Percentiles rank a stretch among this genome's conserved stretches.
phyloP scores from a whole-genome alignment of 2,329 filamentous ascomycete species.

The Aquanectria penicillioides region DNA sequence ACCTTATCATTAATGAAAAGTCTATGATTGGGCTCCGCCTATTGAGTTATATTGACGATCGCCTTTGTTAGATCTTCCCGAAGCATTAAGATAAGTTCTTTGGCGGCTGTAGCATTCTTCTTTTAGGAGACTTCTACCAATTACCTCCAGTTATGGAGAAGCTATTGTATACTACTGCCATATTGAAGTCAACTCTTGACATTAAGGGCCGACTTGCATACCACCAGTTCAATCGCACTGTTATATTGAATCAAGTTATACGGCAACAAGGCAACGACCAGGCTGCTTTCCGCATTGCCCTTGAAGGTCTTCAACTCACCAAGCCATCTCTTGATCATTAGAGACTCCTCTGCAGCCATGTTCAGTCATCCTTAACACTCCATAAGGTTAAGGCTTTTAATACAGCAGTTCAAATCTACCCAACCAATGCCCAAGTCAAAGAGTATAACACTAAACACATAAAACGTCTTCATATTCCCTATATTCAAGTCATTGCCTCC shows the following conservation, averaged over 20 bases:
- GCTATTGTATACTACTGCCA: neutral
- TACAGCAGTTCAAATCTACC: neutral
- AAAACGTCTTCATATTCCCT: neutral
- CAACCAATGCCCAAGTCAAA: neutral
- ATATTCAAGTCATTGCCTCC: neutral
- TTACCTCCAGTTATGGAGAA: neutral
- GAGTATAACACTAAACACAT: neutral
- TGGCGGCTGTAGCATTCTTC: neutral
- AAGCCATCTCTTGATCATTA: neutral
- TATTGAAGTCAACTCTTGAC: no score
- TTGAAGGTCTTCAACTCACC: neutral
- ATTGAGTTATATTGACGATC: neutral
- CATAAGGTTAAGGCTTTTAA: neutral
- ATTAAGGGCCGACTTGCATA: neutral
- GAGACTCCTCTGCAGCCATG: neutral
- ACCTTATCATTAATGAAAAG: slow-evolving; percentile 3
- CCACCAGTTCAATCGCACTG: neutral
- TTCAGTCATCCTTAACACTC: neutral
- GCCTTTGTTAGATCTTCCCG: neutral
- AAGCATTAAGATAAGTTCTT: neutral
- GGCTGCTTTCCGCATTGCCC: neutral
- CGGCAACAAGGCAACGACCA: neutral
- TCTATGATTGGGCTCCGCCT: neutral
- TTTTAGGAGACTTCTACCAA: slow-evolving; percentile 4
- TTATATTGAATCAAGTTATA: neutral